A percentile compares a stretch with the other conserved stretches of the same genome.
Conservation (phyloP, 2,329 filamentous ascomycete genomes). For the Neopestalotiopsis sp. region DNA sequence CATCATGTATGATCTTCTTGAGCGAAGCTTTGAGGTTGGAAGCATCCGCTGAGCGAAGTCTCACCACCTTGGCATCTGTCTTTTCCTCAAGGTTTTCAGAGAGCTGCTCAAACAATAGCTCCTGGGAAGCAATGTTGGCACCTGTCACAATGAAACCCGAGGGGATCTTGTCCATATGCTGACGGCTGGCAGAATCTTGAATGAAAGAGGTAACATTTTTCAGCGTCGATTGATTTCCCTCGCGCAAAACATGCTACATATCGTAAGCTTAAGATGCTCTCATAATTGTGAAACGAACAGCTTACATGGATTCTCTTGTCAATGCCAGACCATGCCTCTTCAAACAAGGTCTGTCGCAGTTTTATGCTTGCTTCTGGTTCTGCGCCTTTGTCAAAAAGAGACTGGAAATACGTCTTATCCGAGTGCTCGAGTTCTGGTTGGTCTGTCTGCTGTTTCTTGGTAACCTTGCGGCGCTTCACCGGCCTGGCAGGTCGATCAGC, state of each 20-base stretch:
- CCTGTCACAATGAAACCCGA: slow-evolving; percentile 78
- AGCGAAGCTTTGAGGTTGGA: slow-evolving; percentile 75
- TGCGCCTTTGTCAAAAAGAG: slow-evolving; percentile 56
- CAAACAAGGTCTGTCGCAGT: slow-evolving; percentile 65
- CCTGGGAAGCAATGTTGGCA: slow-evolving; percentile 78
- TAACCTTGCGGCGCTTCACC: slow-evolving; percentile 63
- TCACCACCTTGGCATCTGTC: slow-evolving; percentile 62
- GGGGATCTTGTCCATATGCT: slow-evolving; percentile 59
- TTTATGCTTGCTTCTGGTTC: slow-evolving; percentile 56
- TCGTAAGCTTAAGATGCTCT: slow-evolving; percentile 9
- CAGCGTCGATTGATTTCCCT: slow-evolving; percentile 66
- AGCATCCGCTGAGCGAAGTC: slow-evolving; percentile 73
- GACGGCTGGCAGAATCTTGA: slow-evolving; percentile 37
- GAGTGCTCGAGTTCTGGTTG: slow-evolving; percentile 18
- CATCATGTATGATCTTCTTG: slow-evolving; percentile 75
- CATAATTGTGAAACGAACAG: slow-evolving; percentile 28
- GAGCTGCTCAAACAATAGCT: slow-evolving; percentile 75
- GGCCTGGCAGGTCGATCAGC: slow-evolving; percentile 44
- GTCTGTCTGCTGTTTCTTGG: slow-evolving; percentile 41
- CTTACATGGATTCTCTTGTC: slow-evolving; percentile 67
- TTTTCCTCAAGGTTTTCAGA: slow-evolving; percentile 58
- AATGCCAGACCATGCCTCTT: slow-evolving; percentile 68
- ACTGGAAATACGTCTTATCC: slow-evolving; percentile 46
- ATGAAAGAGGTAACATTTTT: slow-evolving; percentile 64
- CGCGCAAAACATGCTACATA: slow-evolving; percentile 58